Evolutionary conservation across 2,329 filamentous ascomycete genomes (phyloP).

Genomic region (Penicillium aurantiogriseum): DNA sequence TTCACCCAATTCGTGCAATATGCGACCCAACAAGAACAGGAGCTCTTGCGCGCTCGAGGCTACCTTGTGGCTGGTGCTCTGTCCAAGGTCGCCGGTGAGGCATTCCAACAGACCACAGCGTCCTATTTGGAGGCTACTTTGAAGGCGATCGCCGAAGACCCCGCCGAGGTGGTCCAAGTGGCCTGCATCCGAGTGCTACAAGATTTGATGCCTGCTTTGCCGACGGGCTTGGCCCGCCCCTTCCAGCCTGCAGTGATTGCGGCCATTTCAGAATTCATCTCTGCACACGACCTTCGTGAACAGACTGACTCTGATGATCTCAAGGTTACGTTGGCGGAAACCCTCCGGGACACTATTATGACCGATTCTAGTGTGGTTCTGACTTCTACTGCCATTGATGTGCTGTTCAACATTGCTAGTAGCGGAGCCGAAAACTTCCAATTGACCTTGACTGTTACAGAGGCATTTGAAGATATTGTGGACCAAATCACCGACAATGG

Average conservation of each 20-base stretch:
- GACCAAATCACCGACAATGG: constrained; percentile 63
- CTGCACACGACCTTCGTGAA: constrained; percentile 75
- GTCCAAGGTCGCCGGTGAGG: constrained; percentile 63
- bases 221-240: constrained; percentile 50
- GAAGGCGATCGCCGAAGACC: constrained; percentile 70
- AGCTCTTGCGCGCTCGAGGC: constrained; percentile 79
- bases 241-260: constrained; percentile 62
- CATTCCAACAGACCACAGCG: constrained; percentile 45
- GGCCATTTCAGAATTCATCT: constrained; percentile 69
- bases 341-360: constrained; percentile 76
- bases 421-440: constrained; percentile 89
- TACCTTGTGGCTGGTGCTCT: constrained; percentile 82
- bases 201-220: constrained; percentile 58
- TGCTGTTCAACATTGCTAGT: constrained; percentile 86
- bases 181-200: constrained; percentile 86
- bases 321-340: constrained; percentile 83
- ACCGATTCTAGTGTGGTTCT: constrained; percentile 75
- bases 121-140: constrained; percentile 60
- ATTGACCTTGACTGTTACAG: constrained; percentile 79
- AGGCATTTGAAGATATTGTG: constrained; percentile 88
- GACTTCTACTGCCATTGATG: constrained; percentile 67
- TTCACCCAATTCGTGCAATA: constrained; percentile 80
- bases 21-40: constrained; percentile 67
- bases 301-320: constrained; percentile 88
- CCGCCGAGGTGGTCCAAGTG: constrained; percentile 86